Base-by-base conservation (phyloP, 208 protist genomes). In the Leishmania amazonensis region DNA sequence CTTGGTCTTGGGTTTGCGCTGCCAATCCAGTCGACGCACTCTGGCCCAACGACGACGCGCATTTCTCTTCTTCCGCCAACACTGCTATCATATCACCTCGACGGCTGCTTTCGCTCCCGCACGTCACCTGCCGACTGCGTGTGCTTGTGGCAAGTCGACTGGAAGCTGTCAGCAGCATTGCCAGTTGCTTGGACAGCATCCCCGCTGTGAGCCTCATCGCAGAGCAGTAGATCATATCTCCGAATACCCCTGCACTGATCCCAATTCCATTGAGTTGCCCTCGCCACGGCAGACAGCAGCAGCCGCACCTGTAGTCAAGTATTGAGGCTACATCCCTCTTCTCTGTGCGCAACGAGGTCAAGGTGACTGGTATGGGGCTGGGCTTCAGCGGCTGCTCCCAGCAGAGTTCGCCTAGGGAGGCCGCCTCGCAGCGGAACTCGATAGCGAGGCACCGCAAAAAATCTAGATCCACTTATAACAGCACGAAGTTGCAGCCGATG, bases 61-160 rank as follows among this genome's bases (percentile, higher is more conserved):
- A 35, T 62, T 6, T 31, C 51, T 4, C 21, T 35, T 45, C 54
- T 77, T 7, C 76, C 45, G 7, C 58, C 77, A 58, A 57, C 70
- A 31, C 71, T 60, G 17, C 51, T 65, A 13, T 71, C 84, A 31
- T 79, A 31, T 79, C 64, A 0, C 54, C 70, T 13, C 31, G 53
- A 38, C 60, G 57, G 57, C 53, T 78, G 35, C 49, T 58, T 38
- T 35, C 38, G 38, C 40, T 81, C 31, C 67, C 68, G 80, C 75
- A 73, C 49, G 54, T 65, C 64, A 51, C 71, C 40, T 74, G 76
- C 4, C 80, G 65, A 28, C 35, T 40, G 3, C 60, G 71, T 3
- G 47, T 64, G 7, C 62, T 54, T 38, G 60, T 60, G 60, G 4
- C 57, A 54, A 47, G 21, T 62, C 74, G n/a, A 40, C 51, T 57